These are phyloP conservation scores for Dalechampia spathulata DNA, from an alignment of 441 rosid genomes.

Conservation along the genomic window DNA sequence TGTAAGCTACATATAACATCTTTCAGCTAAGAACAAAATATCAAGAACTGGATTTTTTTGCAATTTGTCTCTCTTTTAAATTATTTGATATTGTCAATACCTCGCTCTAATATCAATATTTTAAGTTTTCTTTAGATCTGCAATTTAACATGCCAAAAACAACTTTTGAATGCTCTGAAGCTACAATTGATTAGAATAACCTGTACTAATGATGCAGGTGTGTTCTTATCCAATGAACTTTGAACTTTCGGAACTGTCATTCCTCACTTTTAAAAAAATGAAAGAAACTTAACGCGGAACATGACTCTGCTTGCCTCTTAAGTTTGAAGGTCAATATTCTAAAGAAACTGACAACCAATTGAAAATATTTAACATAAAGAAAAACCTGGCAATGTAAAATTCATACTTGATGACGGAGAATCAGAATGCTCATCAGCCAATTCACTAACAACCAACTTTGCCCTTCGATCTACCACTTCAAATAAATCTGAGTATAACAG, in stretches of 20 bases:
- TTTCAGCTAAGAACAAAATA: neutral
- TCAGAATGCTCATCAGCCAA: constrained; percentile 73
- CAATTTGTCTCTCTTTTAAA: neutral
- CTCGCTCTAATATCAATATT: neutral
- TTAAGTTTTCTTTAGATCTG: neutral
- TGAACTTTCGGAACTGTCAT: neutral
- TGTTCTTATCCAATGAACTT: neutral
- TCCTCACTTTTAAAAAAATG: neutral
- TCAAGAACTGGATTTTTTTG: neutral
- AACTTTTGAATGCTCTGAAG: neutral
- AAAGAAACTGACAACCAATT: constrained; percentile 3
- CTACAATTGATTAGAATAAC: constrained; percentile 7
- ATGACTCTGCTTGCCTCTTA: neutral
- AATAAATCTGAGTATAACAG: constrained; percentile 54
- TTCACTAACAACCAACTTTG: constrained; percentile 89
- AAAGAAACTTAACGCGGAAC: neutral
- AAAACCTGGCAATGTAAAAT: constrained; percentile 5
- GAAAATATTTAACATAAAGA: neutral
- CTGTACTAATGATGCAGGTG: neutral
- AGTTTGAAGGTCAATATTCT: constrained; percentile 2
- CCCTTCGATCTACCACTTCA: constrained; percentile 96
- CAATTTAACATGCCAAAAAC: neutral
- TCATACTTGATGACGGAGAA: constrained; percentile 47
- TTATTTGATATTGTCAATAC: no score
- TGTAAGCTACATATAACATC: neutral